Evolutionary conservation across 257 asterid species (phyloP).

Genomic region (Cordia subcordata): DNA sequence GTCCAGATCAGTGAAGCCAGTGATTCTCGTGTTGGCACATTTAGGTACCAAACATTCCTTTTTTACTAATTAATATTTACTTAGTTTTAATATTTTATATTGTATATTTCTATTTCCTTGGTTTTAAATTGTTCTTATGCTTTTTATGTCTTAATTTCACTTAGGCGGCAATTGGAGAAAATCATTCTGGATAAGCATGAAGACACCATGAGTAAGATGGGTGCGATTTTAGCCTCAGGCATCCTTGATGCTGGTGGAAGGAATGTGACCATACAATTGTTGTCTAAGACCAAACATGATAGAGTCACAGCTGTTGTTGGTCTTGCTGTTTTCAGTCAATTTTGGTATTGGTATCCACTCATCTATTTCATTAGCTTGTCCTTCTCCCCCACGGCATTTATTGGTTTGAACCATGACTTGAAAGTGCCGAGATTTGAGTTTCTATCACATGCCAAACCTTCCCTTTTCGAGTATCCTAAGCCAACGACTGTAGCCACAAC

Average conservation of each 20-base stretch:
- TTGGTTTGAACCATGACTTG: slow-evolving; percentile 82
- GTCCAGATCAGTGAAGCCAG: slow-evolving; percentile 88
- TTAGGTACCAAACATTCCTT: slow-evolving; percentile 48
- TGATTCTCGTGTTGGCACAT: slow-evolving; percentile 95
- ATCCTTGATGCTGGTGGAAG: slow-evolving; percentile 98
- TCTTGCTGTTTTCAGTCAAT: slow-evolving; percentile 94
- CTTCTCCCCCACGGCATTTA: slow-evolving; percentile 95
- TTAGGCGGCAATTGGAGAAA: slow-evolving; percentile 89
- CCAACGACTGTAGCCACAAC: slow-evolving; percentile 72
- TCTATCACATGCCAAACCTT: slow-evolving; percentile 87
- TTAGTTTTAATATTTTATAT: not conserved
- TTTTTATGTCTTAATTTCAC: slow-evolving; percentile 5
- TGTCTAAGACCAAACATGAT: slow-evolving; percentile 85
- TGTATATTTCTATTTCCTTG: too few species aligned
- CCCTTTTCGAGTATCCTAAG: slow-evolving; percentile 82
- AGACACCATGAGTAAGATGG: slow-evolving; percentile 99
- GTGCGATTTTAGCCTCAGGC: slow-evolving; percentile 96
- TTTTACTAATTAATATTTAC: too few species aligned
- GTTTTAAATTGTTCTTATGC: not conserved
- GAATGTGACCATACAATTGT: slow-evolving; percentile 77
- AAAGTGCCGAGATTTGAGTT: slow-evolving; percentile 93
- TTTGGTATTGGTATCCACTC: slow-evolving; percentile 99
- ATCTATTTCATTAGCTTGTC: slow-evolving; percentile 84
- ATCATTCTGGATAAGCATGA: slow-evolving; percentile 90
- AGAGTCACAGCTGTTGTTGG: slow-evolving; percentile 88